Conservation (phyloP, 2,329 filamentous ascomycete species). For the Ramichloridium luteum region DNA sequence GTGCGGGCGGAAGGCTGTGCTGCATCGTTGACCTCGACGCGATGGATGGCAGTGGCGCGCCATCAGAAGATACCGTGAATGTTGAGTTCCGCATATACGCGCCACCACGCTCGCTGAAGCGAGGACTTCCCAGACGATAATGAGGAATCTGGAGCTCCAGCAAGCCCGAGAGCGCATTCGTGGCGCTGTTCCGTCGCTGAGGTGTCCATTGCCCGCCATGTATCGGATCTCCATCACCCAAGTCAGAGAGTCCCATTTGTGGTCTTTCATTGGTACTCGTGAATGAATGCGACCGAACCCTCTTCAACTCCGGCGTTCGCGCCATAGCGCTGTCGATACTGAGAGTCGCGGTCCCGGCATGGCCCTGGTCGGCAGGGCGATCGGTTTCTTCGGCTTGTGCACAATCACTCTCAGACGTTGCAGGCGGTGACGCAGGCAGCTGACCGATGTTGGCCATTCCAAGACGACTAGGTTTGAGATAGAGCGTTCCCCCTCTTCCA, state of each 20-base stretch:
- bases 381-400: too few relatives aligned
- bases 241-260: constrained; percentile 22
- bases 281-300: constrained; percentile 56
- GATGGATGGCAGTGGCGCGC: constrained; percentile 44
- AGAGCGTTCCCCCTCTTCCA: constrained; percentile 35
- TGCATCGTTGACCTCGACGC: too few relatives aligned
- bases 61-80: constrained; percentile 57
- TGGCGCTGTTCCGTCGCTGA: constrained; percentile 18
- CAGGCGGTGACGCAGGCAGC: constrained; percentile 20
- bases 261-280: constrained; percentile 56
- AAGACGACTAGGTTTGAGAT: constrained; percentile 31
- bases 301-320: constrained; percentile 2
- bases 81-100: constrained; percentile 70
- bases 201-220: constrained; percentile 14
- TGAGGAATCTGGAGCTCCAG: constrained; percentile 51
- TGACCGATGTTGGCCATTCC: constrained; percentile 11
- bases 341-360: too few relatives aligned
- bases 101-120: constrained; percentile 65
- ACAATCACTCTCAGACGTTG: constrained; percentile 13
- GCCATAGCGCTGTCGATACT: too few relatives aligned
- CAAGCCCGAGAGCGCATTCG: constrained; percentile 16
- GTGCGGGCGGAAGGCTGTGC: constrained; percentile 24
- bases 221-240: constrained; percentile 17
- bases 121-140: constrained; percentile 70
- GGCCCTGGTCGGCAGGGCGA: too few relatives aligned